Base-by-base conservation (phyloP, 805 yeast species). In the Myxozyma udenii region DNA sequence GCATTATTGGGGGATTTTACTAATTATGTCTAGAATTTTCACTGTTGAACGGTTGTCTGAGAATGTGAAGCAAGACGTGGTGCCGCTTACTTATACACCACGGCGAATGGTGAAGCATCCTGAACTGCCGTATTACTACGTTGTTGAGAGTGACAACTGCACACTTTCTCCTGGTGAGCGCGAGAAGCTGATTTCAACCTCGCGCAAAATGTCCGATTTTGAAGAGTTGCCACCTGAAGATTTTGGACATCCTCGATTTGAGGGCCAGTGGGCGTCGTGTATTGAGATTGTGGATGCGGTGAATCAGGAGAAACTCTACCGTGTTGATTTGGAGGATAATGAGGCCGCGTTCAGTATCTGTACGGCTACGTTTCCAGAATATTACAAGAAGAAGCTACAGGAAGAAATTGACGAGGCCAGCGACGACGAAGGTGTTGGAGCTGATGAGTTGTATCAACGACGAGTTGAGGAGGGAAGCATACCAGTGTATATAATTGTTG, bases 41-140 rank as follows among this genome's bases (percentile, higher is more conserved):
- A 51, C 61, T 25, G 36, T 61, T 16, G 63, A 61, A 33, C 45
- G 48, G 18, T 44, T 61, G 14, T 35, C 52, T 9, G 57, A 58
- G 26, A 60, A 60, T 19, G 62, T 73, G 35, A 60, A 66, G 28
- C 62, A 68, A 9, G 75, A 72, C 30, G 69, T 70, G 32, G 55
- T 78, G 21, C 72, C 73, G 36, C 65, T 84, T 44, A 62, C 79
- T 9, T 77, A 76, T 48, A 71, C 80, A 2, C 86, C 87, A 2
- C 74, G 74, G 47, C 70, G 67, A 25, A 62, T 81, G 61, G 58
- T 59, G 3, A 52, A 50, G 7, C 37, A 56, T 32, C 69, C 63
- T 2, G n/a, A 30, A 11, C 47, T 50, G 18, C 52, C 61, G 7
- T n/a, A 58, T 7, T 56, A 61, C 7, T 78, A 75, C 51, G 70